phyloP scores from a whole-genome alignment of 2,329 filamentous ascomycete species.

The Mycogone perniciosa region DNA sequence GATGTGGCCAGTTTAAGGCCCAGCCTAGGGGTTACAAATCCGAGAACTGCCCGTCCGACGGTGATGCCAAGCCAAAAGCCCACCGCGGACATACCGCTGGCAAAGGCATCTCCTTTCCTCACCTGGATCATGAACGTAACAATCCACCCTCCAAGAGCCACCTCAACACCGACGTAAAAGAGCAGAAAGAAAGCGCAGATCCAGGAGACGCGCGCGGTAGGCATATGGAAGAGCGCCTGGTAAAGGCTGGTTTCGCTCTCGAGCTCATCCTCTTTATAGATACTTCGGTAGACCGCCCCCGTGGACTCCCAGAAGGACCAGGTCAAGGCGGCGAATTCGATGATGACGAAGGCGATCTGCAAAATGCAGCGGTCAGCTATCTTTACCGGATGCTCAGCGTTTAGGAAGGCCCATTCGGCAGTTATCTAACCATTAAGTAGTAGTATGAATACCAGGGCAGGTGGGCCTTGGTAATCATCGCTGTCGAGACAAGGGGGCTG shows the following conservation, averaged over 20 bases:
- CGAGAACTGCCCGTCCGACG: slow-evolving; percentile 61
- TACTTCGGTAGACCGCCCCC: slow-evolving; percentile 15
- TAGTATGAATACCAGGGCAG: slow-evolving; percentile 67
- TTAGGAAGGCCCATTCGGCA: no score
- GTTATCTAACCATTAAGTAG: slow-evolving; percentile 57
- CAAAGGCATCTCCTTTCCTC: slow-evolving; percentile 59
- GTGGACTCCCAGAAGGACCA: slow-evolving; percentile 53
- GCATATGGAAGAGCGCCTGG: slow-evolving; percentile 35
- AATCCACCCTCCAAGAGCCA: slow-evolving; percentile 74
- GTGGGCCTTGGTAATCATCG: slow-evolving; percentile 56
- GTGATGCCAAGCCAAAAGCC: slow-evolving; percentile 80
- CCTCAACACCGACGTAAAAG: slow-evolving; percentile 70
- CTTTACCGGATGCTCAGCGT: slow-evolving; percentile 15
- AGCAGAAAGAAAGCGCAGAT: slow-evolving; percentile 67
- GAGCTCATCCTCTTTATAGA: slow-evolving; percentile 11
- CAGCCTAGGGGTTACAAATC: slow-evolving; percentile 61
- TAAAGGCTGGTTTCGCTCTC: slow-evolving; percentile 11
- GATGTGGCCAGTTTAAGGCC: slow-evolving; percentile 61
- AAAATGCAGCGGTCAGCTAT: slow-evolving; percentile 23
- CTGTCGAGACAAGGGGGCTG: slow-evolving; percentile 63
- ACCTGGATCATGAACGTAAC: slow-evolving; percentile 77
- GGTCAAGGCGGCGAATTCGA: slow-evolving; percentile 46
- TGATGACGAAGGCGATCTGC: slow-evolving; percentile 50
- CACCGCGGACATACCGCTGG: slow-evolving; percentile 61
- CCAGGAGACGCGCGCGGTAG: slow-evolving; percentile 54